Base-by-base conservation (phyloP, 2,329 filamentous ascomycete genomes). In the Neonectria magnoliae region DNA sequence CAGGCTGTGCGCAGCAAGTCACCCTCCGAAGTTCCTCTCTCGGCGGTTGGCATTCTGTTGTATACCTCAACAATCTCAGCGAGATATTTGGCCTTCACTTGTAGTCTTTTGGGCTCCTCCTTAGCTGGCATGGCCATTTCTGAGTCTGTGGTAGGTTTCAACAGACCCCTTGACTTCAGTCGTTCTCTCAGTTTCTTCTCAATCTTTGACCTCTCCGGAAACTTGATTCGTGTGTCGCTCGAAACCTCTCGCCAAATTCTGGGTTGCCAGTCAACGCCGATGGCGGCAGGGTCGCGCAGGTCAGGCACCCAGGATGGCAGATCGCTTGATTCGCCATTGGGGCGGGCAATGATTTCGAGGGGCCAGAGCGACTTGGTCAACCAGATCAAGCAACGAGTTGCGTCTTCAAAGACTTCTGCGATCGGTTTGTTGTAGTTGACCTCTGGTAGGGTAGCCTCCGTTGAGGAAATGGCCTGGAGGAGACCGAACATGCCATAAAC, bases 401-500 rank as follows among this genome's bases (percentile, higher is more conserved):
- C 51, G 29, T 53, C 51, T 53, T 53, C 51, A 5, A 53, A 53
- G 11, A 53, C 20, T 53, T 53, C 14, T 18, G 51, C 33, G 31
- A 53, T 27, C 10, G 51, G 51, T 27, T 53, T 38, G 20, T 41
- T 53, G 33, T 53, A 33, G 36, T 53, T 27, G 36, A 53, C 51
- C 18, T 53, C 51, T 2, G 51, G 51, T 41, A 53, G 29, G 36
- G 18, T 22, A 38, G 42, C 42, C 42, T 41, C 16, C 51, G 41
- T 41, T 53, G n/a, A 10, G 22, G 16, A 31, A 27, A 53, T 25
- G 31, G 20, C 8, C 10, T 53, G 51, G 9, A 53, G 51, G 18
- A 53, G 51, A 18, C 51, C 51, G 11, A n/a, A 38, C 51, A 53
- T 53, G 51, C 51, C 51, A 53, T 53, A 53, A 11, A 53, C 27